Evolutionary conservation across 257 asterid species (phyloP), one percentile per base, ranked within the genome.

Genomic region (Eustoma russellianum): DNA sequence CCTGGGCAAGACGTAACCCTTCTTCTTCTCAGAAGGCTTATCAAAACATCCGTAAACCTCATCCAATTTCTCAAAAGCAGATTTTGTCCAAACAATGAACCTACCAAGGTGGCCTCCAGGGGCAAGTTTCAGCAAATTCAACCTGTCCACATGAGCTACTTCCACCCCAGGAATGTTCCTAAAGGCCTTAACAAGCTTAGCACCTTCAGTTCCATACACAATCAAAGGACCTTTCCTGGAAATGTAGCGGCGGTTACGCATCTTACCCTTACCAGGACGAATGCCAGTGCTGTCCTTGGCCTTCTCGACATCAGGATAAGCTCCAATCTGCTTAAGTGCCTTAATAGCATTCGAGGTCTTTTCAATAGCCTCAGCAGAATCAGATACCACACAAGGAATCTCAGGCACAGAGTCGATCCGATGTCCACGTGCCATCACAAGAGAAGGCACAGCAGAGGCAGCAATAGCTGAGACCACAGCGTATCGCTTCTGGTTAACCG

Each of bases 71-170:
- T 82, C 93, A 3, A 84, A 84, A 0, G 95, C 94, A 0, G 79
- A 72, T 49, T 84, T 82, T 0, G 94, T 84, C 94, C 96, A 84
- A 46, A 88, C 28, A 1, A 88, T 61, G 40, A 88, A 78, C 70
- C 94, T 72, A 6, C 96, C 94, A 1, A 88, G 71, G 41, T 84
- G 94, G 1, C 94, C 94, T 3, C 94, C 94, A 0, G 94, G 94
- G 6, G 96, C 94, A 3, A 87, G 78, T 68, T 76, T 82, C 38
- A 83, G 71, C 40, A 81, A 55, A 56, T 81, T 83, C 5, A 83
- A 70, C 5, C 93, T 78, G 0, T 80, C 77, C 2, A 83, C 87
- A 1, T 86, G 91, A 0, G 88, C 83, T 6, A 86, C 51, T 11
- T 83, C 95, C 0, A 83, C 86, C 2, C 95, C 92, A 4, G 95